Evolutionary conservation across 257 asterid genomes (phyloP).

Genomic region (Primulina eburnea): DNA sequence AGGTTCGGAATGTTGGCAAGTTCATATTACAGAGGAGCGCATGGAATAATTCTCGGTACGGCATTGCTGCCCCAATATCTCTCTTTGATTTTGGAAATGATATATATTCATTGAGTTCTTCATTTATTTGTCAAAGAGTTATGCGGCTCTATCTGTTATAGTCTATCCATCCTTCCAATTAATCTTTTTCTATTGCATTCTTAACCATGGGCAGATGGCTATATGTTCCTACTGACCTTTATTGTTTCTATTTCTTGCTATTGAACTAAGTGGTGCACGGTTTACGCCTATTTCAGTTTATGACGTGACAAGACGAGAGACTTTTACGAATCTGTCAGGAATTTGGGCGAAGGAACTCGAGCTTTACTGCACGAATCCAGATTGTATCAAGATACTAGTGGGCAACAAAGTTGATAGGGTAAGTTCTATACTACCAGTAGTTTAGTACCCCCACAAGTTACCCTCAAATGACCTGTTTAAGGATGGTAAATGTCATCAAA

Average conservation of each 20-base stretch:
- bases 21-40: conserved; percentile 90
- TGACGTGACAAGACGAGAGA: conserved; percentile 83
- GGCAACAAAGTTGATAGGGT: conserved; percentile 93
- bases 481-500: too few species aligned
- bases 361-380: conserved; percentile 66
- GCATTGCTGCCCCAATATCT: background rate
- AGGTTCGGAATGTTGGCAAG: conserved; percentile 69
- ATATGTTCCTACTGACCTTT: background rate
- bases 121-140: background rate
- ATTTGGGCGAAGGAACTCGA: conserved; percentile 71
- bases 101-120: background rate
- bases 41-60: conserved; percentile 79
- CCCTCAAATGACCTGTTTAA: background rate
- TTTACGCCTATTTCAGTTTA: conserved; percentile 40
- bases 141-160: background rate
- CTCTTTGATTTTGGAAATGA: background rate
- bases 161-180: background rate
- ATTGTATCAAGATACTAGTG: conserved; percentile 70
- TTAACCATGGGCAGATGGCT: background rate
- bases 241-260: background rate
- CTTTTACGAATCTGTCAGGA: conserved; percentile 60
- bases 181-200: background rate
- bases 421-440: conserved; percentile 23
- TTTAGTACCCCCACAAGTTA: background rate
- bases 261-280: background rate